Conservation (phyloP, 78 protist genomes). For the Dictyostelium brefeldianum region DNA sequence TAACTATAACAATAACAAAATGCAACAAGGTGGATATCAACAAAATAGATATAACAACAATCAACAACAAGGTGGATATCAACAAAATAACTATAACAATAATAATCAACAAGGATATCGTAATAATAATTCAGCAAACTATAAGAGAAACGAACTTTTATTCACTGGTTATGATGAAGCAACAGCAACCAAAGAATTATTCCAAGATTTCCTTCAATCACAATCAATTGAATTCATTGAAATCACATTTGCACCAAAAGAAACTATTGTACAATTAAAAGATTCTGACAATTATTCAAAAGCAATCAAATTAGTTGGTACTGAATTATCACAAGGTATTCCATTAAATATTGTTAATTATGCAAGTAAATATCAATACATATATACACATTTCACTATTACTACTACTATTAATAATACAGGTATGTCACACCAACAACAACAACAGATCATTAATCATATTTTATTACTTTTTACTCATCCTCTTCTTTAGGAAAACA, state of each 20-base stretch:
- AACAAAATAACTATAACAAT: not conserved
- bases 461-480: not conserved
- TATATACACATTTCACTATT: too few relatives aligned
- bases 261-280: conserved; percentile 23
- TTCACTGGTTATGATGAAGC: conserved; percentile 33
- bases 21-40: not conserved
- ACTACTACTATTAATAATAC: too few relatives aligned
- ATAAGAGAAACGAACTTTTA: conserved; percentile 24
- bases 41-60: not conserved
- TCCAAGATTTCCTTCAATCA: not conserved
- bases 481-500: conserved; percentile 16
- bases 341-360: not conserved
- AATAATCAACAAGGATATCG: not conserved
- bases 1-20: not conserved
- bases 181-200: not conserved
- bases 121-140: not conserved
- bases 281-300: conserved; percentile 18
- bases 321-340: not conserved
- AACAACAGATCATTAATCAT: not conserved
- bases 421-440: too few relatives aligned
- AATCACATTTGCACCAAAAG: not conserved
- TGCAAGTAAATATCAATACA: not conserved
- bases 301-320: not conserved
- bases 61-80: conserved; percentile 26
- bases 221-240: not conserved